Conservation (phyloP, 495 filamentous ascomycete genomes). For the Hamigera avellanea region DNA sequence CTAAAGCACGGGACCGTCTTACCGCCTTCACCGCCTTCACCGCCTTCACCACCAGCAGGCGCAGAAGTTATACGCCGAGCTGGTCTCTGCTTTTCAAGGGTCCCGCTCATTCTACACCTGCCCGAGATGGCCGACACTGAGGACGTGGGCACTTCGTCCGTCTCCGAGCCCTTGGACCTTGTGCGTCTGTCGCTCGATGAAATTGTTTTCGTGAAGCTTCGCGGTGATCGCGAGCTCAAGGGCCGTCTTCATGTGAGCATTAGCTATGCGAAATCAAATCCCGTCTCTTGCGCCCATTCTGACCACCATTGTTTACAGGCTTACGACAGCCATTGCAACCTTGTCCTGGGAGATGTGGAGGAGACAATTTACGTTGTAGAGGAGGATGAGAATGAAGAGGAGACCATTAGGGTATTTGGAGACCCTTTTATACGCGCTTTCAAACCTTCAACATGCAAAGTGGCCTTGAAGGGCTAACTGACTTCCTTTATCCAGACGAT, state of each 20-base stretch:
- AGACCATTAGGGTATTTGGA: constrained; percentile 44
- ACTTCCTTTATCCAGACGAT: constrained; percentile 51
- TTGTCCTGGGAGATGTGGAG: constrained; percentile 94
- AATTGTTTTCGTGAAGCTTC: constrained; percentile 90
- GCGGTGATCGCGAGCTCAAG: constrained; percentile 91
- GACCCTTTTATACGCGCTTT: constrained; percentile 7
- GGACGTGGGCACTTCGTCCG: constrained; percentile 48
- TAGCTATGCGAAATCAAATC: background rate
- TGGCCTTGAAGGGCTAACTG: too few species aligned
- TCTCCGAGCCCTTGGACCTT: constrained; percentile 85
- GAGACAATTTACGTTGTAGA: constrained; percentile 90
- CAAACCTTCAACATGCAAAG: too few species aligned
- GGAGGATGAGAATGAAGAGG: constrained; percentile 76
- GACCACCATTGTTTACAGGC: constrained; percentile 44
- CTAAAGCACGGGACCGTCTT: too few species aligned
- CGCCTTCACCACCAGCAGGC: too few species aligned
- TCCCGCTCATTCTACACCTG: too few species aligned
- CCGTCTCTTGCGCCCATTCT: background rate
- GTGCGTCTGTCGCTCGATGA: constrained; percentile 91
- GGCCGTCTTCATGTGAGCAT: constrained; percentile 77
- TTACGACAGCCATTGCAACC: constrained; percentile 96
- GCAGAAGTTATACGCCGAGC: too few species aligned
- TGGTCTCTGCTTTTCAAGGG: too few species aligned
- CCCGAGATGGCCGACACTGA: constrained; percentile 61
- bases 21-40: too few species aligned